Evolutionary conservation across 495 filamentous ascomycete species (phyloP).

Genomic region (Cladorrhinum samala): DNA sequence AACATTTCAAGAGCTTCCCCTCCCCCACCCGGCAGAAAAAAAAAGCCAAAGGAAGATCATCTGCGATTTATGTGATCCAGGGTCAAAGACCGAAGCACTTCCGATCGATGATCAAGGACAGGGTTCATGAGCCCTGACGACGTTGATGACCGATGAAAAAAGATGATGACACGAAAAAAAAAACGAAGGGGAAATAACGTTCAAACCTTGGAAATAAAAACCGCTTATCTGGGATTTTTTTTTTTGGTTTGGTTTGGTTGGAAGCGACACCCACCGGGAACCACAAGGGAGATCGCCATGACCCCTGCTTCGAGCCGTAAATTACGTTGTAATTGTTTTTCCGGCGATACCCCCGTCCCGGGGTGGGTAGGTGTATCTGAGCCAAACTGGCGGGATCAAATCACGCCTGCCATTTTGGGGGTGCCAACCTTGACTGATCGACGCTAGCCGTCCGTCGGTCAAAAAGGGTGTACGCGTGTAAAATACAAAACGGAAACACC

Average conservation of each 20-base stretch:
- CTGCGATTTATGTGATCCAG: not conserved
- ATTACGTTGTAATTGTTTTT: not conserved
- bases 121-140: not conserved
- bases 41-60: not conserved
- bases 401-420: not conserved
- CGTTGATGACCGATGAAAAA: not conserved
- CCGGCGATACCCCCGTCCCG: too few relatives aligned
- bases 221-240: too few relatives aligned
- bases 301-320: not conserved
- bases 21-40: too few relatives aligned
- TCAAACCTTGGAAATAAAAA: too few relatives aligned
- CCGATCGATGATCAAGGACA: slow-evolving; percentile 5
- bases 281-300: slow-evolving; percentile 3
- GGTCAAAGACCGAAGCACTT: not conserved
- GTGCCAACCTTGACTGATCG: not conserved
- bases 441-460: too few relatives aligned
- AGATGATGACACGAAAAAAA: not conserved
- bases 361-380: not conserved
- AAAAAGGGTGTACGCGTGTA: too few relatives aligned
- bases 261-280: not conserved
- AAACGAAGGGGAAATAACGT: not conserved
- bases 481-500: too few relatives aligned
- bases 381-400: slow-evolving; percentile 2
- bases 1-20: too few relatives aligned
- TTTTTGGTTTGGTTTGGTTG: too few relatives aligned